These are phyloP conservation scores for Candida sp. DNA, from an alignment of 1,139 yeast species.

Conservation along the genomic window DNA sequence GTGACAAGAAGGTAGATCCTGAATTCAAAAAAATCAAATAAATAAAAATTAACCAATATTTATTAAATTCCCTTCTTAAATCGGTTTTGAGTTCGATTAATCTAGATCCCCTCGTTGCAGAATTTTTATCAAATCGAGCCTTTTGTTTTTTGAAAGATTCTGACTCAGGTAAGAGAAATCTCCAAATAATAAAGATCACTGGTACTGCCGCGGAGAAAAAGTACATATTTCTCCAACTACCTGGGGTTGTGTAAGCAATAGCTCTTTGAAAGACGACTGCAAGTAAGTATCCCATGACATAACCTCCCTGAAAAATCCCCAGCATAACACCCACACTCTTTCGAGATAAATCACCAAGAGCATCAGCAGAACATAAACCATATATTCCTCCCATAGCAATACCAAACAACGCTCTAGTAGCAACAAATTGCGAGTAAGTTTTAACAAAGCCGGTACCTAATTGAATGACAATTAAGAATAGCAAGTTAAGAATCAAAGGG, in stretches of 20 bases:
- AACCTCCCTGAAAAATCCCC: conserved; percentile 42
- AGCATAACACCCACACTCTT: conserved; percentile 36
- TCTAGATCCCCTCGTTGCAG: conserved; percentile 9
- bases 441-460: conserved; percentile 39
- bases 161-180: conserved; percentile 35
- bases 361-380: conserved; percentile 35
- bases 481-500: conserved; percentile 32
- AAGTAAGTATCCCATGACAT: conserved; percentile 40
- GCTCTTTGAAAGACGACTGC: conserved; percentile 43
- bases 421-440: conserved; percentile 35
- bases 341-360: conserved; percentile 36
- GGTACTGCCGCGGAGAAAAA: conserved; percentile 45
- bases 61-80: conserved; percentile 24
- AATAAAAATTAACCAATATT: conserved; percentile 37
- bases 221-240: conserved; percentile 39
- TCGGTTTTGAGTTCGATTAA: conserved; percentile 11
- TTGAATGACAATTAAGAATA: conserved; percentile 29
- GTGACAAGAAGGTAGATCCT: conserved; percentile 39
- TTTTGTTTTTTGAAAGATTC: conserved; percentile 26
- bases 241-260: conserved; percentile 24
- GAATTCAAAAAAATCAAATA: conserved; percentile 37
- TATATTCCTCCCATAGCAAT: conserved; percentile 42
- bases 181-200: conserved; percentile 34
- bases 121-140: conserved; percentile 15
- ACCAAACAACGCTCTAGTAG: conserved; percentile 38